Conservation (phyloP, 2,329 filamentous ascomycete species). For the Nemania sp. region DNA sequence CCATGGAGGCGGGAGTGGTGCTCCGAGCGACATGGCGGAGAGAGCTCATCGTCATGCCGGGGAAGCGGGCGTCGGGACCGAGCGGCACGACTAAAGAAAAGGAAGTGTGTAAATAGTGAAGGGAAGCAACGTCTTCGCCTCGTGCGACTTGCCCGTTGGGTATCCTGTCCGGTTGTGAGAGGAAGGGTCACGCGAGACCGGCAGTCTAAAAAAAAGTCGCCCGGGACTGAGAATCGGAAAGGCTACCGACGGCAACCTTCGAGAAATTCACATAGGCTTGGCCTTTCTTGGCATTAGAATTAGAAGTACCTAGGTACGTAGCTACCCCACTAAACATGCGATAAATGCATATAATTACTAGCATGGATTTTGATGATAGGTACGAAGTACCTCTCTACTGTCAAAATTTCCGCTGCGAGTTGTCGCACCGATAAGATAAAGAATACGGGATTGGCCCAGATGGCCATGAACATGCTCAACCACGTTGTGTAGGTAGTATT, state of each 20-base stretch:
- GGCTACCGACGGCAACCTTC: background rate
- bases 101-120: constrained; percentile 26
- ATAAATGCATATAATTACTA: background rate
- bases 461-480: too few species aligned
- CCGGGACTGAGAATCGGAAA: constrained; percentile 18
- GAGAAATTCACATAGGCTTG: background rate
- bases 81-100: constrained; percentile 5
- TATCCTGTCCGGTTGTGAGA: background rate
- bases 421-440: too few species aligned
- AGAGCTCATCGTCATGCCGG: constrained; percentile 50
- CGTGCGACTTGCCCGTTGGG: constrained; percentile 25
- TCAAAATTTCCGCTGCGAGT: background rate
- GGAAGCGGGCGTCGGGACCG: constrained; percentile 25
- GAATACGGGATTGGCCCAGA: too few species aligned
- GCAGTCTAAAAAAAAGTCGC: constrained; percentile 36
- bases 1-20: constrained; percentile 48
- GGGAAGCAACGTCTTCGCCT: constrained; percentile 23
- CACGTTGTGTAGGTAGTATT: too few species aligned
- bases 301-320: too few species aligned
- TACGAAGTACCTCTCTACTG: too few species aligned
- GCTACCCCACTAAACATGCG: background rate
- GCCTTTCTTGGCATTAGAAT: background rate
- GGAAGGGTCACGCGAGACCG: constrained; percentile 32
- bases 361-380: too few species aligned
- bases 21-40: constrained; percentile 49